Evolutionary conservation across 2,329 filamentous ascomycete species (phyloP).

Genomic region (Hortaea sp.): DNA sequence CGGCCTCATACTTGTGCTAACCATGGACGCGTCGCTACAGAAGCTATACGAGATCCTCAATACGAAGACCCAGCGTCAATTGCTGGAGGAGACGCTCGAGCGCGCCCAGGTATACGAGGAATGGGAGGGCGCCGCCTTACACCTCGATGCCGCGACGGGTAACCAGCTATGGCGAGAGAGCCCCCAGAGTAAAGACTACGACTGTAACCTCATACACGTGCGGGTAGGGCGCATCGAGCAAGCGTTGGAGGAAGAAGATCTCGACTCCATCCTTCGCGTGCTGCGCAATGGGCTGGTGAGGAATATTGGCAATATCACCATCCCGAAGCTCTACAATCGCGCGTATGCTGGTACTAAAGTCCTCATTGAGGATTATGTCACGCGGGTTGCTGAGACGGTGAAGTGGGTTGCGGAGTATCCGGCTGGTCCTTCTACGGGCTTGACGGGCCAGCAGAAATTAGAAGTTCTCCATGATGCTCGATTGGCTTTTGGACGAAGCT

Average conservation of each 20-base stretch:
- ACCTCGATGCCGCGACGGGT: constrained; percentile 72
- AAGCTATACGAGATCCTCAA: constrained; percentile 4
- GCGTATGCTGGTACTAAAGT: constrained; percentile 84
- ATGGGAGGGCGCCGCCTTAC: constrained; percentile 75
- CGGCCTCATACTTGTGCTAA: background rate
- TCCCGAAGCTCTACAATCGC: constrained; percentile 69
- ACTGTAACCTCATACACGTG: constrained; percentile 73
- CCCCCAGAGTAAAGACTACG: constrained; percentile 70
- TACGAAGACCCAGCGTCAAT: constrained; percentile 3
- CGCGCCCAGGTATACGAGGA: constrained; percentile 51
- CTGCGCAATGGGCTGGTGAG: constrained; percentile 67
- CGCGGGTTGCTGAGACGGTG: constrained; percentile 70
- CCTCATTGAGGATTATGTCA: constrained; percentile 83
- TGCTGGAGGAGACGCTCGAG: constrained; percentile 10
- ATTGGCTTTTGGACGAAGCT: constrained; percentile 78
- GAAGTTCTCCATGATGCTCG: constrained; percentile 80
- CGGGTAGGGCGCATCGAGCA: constrained; percentile 42
- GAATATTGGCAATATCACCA: constrained; percentile 85
- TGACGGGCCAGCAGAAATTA: constrained; percentile 60
- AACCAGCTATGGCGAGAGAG: constrained; percentile 81
- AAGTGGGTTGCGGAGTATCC: constrained; percentile 56
- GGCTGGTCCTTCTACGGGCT: constrained; percentile 37
- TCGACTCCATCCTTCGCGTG: constrained; percentile 66
- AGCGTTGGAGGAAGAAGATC: constrained; percentile 40
- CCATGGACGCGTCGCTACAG: background rate